Conservation (phyloP, 2,329 filamentous ascomycete species). For the Colletotrichum godetiae region DNA sequence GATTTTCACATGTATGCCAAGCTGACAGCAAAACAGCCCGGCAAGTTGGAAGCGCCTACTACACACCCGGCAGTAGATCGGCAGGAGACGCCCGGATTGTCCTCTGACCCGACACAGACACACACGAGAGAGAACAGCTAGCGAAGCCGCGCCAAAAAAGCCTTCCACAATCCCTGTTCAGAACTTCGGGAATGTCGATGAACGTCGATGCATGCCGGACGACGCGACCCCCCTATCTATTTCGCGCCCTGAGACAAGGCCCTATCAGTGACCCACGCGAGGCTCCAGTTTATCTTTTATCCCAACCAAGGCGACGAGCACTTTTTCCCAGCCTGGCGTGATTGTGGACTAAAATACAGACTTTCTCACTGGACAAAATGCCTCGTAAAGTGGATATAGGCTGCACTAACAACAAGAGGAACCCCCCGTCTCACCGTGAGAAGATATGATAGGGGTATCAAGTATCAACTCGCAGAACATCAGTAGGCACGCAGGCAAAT, state of each 20-base stretch:
- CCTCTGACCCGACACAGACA: neutral
- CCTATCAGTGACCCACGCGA: slow-evolving; percentile 33
- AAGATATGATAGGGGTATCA: slow-evolving; percentile 11
- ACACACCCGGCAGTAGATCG: slow-evolving; percentile 21
- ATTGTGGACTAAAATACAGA: slow-evolving; percentile 9
- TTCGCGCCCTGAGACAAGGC: slow-evolving; percentile 29
- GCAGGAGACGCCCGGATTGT: slow-evolving; percentile 29
- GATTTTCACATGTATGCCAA: slow-evolving; percentile 34
- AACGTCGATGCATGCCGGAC: slow-evolving; percentile 22
- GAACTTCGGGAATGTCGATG: neutral
- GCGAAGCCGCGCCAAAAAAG: slow-evolving; percentile 9
- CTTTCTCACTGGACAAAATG: slow-evolving; percentile 16
- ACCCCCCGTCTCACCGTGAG: slow-evolving; percentile 8
- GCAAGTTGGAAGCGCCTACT: slow-evolving; percentile 17
- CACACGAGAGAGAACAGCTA: neutral
- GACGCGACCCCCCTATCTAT: slow-evolving; percentile 7
- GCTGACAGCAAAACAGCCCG: neutral
- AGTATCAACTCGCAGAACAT: neutral
- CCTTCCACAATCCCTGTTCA: slow-evolving; percentile 18
- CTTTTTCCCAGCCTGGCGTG: slow-evolving; percentile 28
- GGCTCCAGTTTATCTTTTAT: slow-evolving; percentile 33
- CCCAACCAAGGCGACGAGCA: slow-evolving; percentile 29
- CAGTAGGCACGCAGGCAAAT: neutral
- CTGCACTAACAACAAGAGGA: slow-evolving; percentile 5
- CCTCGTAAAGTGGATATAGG: slow-evolving; percentile 19